Evolutionary conservation across 169 alveolate species (phyloP), one percentile per base, ranked within the genome.

Genomic region (Blepharisma undulans): DNA sequence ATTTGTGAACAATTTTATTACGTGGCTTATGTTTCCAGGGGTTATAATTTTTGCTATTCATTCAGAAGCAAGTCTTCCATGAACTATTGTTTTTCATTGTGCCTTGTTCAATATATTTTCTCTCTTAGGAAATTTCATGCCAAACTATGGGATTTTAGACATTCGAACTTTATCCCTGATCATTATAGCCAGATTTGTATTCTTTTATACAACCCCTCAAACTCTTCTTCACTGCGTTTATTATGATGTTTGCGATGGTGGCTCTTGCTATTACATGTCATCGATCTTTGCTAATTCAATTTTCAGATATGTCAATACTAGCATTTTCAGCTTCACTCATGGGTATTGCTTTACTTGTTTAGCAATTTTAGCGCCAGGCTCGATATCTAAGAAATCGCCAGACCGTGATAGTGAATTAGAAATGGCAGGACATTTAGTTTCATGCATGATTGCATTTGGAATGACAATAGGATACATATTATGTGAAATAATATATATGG

Each of bases 341-440:
- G 80, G 80, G 30, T 74, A 74, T 29, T 25, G 80, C 80, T 74
- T 74, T 6, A 74, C 80, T 25, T 74, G 80, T 5, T 22, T 74
- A 74, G 80, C 80, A 6, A 74, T 74, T 22, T 29, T 25, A 74
- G 80, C 80, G 10, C 80, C 80, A 74, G 80, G 80, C 2, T 25
- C 80, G 7, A 22, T 74, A 1, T 25, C 29, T 22, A 25, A 74
- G 36, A 74, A 74, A 74, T 22, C 33, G 2, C 14, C 29, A 8
- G 80, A 74, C 16, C 80, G 33, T 14, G 80, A 74, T 4, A 74
- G 80, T 5, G 80, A 74, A 29, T 74, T 74, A 74, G 80, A 74
- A 74, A 74, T 74, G 80, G 80, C 33, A 29, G 80, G 80, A 25
- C 80, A 74, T 18, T 74, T 74, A 74, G 80, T 74, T 22, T 74